Percentiles rank a stretch among this genome's conserved stretches.
These are phyloP conservation scores for Myxozyma melibiosi DNA, from an alignment of 805 yeast genomes.

Conservation along the genomic window DNA sequence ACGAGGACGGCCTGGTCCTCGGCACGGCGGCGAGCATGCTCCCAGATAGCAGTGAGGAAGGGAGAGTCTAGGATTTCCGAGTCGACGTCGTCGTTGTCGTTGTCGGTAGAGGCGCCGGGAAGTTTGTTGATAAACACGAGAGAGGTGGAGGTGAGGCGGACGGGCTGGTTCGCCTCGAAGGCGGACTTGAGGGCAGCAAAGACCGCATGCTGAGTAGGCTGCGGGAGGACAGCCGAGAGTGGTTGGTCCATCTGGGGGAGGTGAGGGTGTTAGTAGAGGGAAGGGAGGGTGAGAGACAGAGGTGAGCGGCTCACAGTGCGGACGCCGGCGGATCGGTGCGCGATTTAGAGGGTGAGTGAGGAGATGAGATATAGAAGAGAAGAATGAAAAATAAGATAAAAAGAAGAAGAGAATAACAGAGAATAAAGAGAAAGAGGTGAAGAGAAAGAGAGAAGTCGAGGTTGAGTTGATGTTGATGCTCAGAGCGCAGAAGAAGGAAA, in stretches of 20 bases:
- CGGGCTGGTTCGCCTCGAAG: slow-evolving; percentile 9
- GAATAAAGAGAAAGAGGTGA: neutral
- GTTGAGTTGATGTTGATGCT: no score
- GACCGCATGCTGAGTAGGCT: slow-evolving; percentile 18
- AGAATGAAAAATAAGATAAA: no score
- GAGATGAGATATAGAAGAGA: no score
- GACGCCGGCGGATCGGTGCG: neutral
- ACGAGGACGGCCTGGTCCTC: slow-evolving; percentile 47
- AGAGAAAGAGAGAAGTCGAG: no score
- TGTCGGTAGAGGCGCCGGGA: neutral
- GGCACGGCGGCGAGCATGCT: slow-evolving; percentile 45
- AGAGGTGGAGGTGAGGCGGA: slow-evolving; percentile 22
- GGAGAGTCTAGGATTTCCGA: slow-evolving; percentile 39
- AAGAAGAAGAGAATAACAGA: neutral
- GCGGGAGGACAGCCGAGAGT: slow-evolving; percentile 18
- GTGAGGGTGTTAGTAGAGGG: neutral
- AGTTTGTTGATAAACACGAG: slow-evolving; percentile 15
- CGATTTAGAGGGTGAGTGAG: no score
- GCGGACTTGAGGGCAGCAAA: slow-evolving; percentile 17
- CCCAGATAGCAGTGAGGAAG: slow-evolving; percentile 43
- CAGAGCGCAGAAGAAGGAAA: no score
- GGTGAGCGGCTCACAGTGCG: neutral
- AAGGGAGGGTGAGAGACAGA: neutral
- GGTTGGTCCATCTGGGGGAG: slow-evolving; percentile 18
- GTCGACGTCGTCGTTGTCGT: neutral